phyloP scores from a whole-genome alignment of 805 yeast species.

The Kazachstania martiniae region DNA sequence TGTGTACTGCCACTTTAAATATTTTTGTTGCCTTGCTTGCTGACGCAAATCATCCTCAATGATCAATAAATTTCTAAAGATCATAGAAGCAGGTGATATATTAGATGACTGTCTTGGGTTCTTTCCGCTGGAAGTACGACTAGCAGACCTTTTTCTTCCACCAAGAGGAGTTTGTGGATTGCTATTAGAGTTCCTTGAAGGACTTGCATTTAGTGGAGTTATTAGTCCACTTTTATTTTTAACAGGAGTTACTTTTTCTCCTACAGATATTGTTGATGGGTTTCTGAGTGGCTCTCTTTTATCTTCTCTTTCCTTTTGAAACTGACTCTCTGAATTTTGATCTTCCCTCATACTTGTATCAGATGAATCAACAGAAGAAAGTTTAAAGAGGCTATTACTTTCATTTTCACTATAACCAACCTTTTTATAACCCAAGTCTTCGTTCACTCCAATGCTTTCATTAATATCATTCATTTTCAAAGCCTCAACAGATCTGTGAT shows the following conservation, averaged over 20 bases:
- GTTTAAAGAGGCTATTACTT: too few relatives aligned
- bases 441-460: too few relatives aligned
- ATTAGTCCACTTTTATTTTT: constrained; percentile 1
- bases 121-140: constrained; percentile 23
- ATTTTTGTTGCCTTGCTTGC: constrained; percentile 65
- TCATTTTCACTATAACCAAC: too few relatives aligned
- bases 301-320: neutral
- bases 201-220: neutral
- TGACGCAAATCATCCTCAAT: constrained; percentile 77
- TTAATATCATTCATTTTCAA: too few relatives aligned
- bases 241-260: constrained; percentile 1
- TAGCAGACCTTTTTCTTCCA: constrained; percentile 15
- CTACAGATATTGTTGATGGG: neutral
- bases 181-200: neutral
- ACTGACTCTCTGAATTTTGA: neutral
- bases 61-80: constrained; percentile 70
- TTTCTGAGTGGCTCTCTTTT: neutral
- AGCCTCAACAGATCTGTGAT: too few relatives aligned
- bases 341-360: neutral
- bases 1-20: constrained; percentile 41
- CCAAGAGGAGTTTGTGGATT: neutral
- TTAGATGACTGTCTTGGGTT: constrained; percentile 18
- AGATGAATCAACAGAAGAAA: too few relatives aligned
- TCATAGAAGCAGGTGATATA: constrained; percentile 50
- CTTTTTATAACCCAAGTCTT: too few relatives aligned